Evolutionary conservation across 2,329 filamentous ascomycete genomes (phyloP), one percentile per base, ranked within the genome.

Genomic region (Fusarium domesticum): DNA sequence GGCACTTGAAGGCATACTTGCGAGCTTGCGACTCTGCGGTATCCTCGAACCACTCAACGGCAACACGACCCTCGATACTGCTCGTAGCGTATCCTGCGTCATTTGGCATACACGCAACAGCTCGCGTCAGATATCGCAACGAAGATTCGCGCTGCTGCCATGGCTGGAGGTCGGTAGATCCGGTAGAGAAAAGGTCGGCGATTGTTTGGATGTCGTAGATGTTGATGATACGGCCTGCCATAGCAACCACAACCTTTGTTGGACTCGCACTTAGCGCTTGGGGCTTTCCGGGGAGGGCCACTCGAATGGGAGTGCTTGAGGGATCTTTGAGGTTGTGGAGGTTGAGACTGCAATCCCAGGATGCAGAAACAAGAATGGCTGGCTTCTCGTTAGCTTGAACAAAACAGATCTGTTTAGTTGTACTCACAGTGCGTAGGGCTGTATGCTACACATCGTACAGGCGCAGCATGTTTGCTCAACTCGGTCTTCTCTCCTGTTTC

Each of bases 1-100:
- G 93, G 69, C 93, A 98, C 69, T 98, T 98, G 80, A 98, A 98
- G 12, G 93, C 93, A 66, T 97, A 98, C 68, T 96, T 97, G 55
- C 91, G 81, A 31, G 87, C 85, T 70, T 97, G 91, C 4, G 87
- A 91, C 66, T 92, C 87, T 33, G 83, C 75, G 5, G 83, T 88
- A 14, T 93, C 88, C 63, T 97, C 93, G 65, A 98, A 97, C 89
- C 91, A 97, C 68, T 98, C 93, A 1, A 98, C 93, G 0, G 91
- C 92, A 2, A 98, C 90, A 58, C 93, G 84, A 5, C 93, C 93
- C 65, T 98, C 93, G 60, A 98, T 98, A 60, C 85, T 91, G 46
- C 83, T 89, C 1, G 87, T 92, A 8, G 92, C 91, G 65, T 97
- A 98, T 5, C 93, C 93, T 10, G 86, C 87, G 56, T 96, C 93